These are phyloP conservation scores for Aspergillus thermomutatus DNA, from an alignment of 2,329 filamentous ascomycete species.

Conservation along the genomic window DNA sequence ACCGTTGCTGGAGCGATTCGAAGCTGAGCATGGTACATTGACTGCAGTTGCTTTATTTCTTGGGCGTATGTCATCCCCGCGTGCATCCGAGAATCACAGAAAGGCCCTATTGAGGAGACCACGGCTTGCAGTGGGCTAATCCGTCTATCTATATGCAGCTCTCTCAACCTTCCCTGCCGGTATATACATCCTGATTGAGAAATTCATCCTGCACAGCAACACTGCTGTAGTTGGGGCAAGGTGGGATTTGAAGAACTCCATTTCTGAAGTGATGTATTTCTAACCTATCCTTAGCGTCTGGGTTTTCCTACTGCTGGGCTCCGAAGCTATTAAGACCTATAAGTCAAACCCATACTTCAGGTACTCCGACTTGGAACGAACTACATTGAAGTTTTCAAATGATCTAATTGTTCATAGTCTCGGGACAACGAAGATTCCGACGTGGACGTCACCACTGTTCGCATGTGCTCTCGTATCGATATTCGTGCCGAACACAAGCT, in stretches of 20 bases:
- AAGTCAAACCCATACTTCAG: slow-evolving; percentile 74
- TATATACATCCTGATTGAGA: slow-evolving; percentile 76
- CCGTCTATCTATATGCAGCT: slow-evolving; percentile 45
- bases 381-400: not conserved
- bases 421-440: slow-evolving; percentile 71
- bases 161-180: slow-evolving; percentile 78
- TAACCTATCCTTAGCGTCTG: slow-evolving; percentile 62
- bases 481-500: slow-evolving; percentile 74
- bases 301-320: slow-evolving; percentile 83
- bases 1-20: slow-evolving; percentile 90
- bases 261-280: not conserved
- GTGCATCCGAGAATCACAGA: not conserved
- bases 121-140: slow-evolving; percentile 15
- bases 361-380: slow-evolving; percentile 29
- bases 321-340: slow-evolving; percentile 83
- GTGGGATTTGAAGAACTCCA: slow-evolving; percentile 45
- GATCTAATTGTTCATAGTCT: slow-evolving; percentile 38
- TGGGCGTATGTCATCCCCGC: slow-evolving; percentile 65
- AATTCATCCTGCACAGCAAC: slow-evolving; percentile 66
- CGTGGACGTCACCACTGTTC: slow-evolving; percentile 84
- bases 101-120: not conserved
- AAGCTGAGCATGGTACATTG: slow-evolving; percentile 86
- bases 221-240: slow-evolving; percentile 77
- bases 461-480: slow-evolving; percentile 71
- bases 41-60: slow-evolving; percentile 84